These are phyloP conservation scores for Oryza glumipatula DNA, from an alignment of 176 grass and related monocot species.

Conservation along the genomic window DNA sequence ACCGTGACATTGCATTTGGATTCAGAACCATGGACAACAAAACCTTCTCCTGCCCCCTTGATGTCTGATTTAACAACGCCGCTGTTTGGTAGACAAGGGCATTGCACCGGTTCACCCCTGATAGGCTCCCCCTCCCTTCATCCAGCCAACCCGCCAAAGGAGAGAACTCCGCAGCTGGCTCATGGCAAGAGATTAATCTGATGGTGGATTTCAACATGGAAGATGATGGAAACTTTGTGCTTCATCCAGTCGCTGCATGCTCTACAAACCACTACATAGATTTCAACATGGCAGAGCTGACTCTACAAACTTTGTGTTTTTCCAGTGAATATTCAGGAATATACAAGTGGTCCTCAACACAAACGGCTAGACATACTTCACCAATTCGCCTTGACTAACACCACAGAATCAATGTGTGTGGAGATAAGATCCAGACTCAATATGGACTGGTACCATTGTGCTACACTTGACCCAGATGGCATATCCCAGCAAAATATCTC, in stretches of 20 bases:
- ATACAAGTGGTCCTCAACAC: slow-evolving; percentile 40
- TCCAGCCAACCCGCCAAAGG: not conserved
- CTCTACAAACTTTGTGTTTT: slow-evolving; percentile 3
- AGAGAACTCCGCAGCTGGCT: slow-evolving; percentile 9
- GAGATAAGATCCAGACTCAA: not conserved
- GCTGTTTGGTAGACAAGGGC: slow-evolving; percentile 43
- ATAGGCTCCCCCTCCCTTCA: not conserved
- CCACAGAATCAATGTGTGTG: not conserved
- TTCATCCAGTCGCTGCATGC: slow-evolving; percentile 25
- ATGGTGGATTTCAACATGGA: slow-evolving; percentile 33
- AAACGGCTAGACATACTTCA: slow-evolving; percentile 31
- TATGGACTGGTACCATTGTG: slow-evolving; percentile 26
- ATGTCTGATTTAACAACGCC: slow-evolving; percentile 44
- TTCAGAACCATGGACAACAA: slow-evolving; percentile 28
- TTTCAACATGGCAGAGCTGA: too few species aligned
- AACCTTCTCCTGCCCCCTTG: slow-evolving; percentile 42
- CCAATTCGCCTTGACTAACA: not conserved
- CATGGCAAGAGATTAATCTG: slow-evolving; percentile 29
- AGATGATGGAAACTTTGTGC: slow-evolving; percentile 29
- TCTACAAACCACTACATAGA: not conserved
- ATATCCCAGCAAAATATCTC: slow-evolving; percentile 42
- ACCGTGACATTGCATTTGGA: slow-evolving; percentile 51
- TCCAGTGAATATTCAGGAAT: not conserved
- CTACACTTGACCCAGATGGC: slow-evolving; percentile 52
- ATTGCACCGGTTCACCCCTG: not conserved